These are phyloP conservation scores for Chlorella sp. DNA, from an alignment of 139 green algal genomes.

Conservation along the genomic window DNA sequence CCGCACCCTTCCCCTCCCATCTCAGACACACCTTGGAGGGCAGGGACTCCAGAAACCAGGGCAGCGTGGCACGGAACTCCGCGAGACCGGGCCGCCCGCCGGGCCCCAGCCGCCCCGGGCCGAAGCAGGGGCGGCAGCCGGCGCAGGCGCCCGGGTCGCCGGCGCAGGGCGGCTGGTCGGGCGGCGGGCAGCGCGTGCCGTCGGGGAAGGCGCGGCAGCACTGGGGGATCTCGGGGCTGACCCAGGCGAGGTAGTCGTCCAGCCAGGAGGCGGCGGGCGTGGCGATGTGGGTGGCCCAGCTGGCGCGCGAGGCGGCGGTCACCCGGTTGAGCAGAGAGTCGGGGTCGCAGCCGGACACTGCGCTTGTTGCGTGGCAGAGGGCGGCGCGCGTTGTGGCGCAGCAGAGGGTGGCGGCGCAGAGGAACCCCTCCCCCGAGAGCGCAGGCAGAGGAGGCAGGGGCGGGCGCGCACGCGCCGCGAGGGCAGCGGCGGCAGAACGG, in stretches of 20 bases:
- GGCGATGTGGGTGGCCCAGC: slow-evolving; percentile 62
- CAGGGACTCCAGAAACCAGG: slow-evolving; percentile 82
- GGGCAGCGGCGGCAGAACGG: no score
- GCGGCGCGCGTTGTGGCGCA: no score
- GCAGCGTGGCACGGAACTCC: slow-evolving; percentile 69
- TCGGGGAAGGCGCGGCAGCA: slow-evolving; percentile 47
- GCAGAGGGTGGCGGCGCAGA: no score
- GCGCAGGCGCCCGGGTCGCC: slow-evolving; percentile 44
- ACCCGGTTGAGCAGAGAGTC: slow-evolving; percentile 79
- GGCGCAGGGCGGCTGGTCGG: slow-evolving; percentile 74
- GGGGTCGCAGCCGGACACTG: slow-evolving; percentile 70
- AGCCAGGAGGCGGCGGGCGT: slow-evolving; percentile 86
- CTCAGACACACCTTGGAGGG: no score
- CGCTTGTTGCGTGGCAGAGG: no score
- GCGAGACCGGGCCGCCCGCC: slow-evolving; percentile 45
- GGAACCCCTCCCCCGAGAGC: no score
- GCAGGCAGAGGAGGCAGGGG: no score
- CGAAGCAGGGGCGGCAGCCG: slow-evolving; percentile 71
- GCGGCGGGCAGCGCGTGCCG: slow-evolving; percentile 63
- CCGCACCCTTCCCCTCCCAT: no score
- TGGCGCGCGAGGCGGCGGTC: slow-evolving; percentile 27
- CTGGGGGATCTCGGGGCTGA: slow-evolving; percentile 65
- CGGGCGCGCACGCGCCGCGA: no score
- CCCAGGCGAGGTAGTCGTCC: slow-evolving; percentile 93
- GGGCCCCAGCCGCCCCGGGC: slow-evolving; percentile 15